Percentiles rank a stretch among this genome's conserved stretches.
Conservation (phyloP, 257 asterid species). For the Agastache rugosa region DNA sequence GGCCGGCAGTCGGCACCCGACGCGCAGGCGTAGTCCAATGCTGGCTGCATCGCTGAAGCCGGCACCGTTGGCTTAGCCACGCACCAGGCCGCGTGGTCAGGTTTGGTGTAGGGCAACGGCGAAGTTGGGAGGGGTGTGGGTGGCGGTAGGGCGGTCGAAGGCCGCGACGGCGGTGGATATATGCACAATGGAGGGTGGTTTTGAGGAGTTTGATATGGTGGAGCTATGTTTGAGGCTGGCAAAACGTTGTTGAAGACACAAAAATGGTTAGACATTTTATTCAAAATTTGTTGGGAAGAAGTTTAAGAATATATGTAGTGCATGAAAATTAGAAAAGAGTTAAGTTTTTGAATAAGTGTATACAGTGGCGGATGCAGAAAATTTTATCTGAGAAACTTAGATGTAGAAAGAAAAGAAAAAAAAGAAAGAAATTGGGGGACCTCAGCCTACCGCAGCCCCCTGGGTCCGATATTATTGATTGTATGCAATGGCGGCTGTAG, state of each 20-base stretch:
- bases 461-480: too few relatives aligned
- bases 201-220: neutral
- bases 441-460: too few relatives aligned
- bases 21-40: constrained; percentile 49
- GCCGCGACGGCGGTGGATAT: constrained; percentile 36
- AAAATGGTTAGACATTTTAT: neutral
- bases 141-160: neutral
- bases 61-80: constrained; percentile 41
- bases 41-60: constrained; percentile 29
- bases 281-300: neutral
- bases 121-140: neutral
- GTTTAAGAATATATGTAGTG: neutral
- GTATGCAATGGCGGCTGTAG: too few relatives aligned
- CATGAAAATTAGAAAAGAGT: neutral
- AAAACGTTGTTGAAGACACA: neutral
- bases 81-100: constrained; percentile 42
- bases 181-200: constrained; percentile 33
- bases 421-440: too few relatives aligned
- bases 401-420: too few relatives aligned
- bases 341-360: neutral
- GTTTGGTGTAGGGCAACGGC: constrained; percentile 20
- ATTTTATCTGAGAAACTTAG: too few relatives aligned
- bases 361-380: too few relatives aligned
- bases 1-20: constrained; percentile 45
- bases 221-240: neutral